Percentiles rank a stretch among this genome's conserved stretches.
Conservation (phyloP, 2,329 filamentous ascomycete genomes). For the Ilyonectria robusta region DNA sequence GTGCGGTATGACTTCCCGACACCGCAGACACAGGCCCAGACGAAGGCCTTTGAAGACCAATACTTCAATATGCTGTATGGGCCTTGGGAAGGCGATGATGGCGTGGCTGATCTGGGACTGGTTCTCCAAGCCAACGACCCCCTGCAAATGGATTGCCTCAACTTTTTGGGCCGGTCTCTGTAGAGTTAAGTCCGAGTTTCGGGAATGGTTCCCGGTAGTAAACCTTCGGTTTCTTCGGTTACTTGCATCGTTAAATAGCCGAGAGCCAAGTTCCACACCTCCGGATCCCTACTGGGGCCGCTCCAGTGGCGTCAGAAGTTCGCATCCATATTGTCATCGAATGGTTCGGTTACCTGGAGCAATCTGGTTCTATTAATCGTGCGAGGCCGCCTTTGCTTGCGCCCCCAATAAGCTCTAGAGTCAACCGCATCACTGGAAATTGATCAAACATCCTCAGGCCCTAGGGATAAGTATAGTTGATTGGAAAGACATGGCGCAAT, state of each 20-base stretch:
- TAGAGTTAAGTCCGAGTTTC: conserved; percentile 15
- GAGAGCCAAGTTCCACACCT: conserved; percentile 18
- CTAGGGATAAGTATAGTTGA: background rate
- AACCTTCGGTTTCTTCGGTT: conserved; percentile 30
- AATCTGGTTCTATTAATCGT: background rate
- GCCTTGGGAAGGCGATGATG: conserved; percentile 55
- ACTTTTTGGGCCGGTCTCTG: conserved; percentile 49
- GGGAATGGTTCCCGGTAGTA: background rate
- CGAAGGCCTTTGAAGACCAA: conserved; percentile 52
- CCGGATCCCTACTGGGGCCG: conserved; percentile 20
- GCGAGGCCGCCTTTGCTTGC: background rate
- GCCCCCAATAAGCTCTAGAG: background rate
- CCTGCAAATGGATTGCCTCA: conserved; percentile 48
- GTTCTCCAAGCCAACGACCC: conserved; percentile 52
- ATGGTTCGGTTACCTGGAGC: background rate
- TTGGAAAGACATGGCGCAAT: conserved; percentile 3
- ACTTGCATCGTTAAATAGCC: conserved; percentile 25
- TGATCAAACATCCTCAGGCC: background rate
- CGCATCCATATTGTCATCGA: background rate
- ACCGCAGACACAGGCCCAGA: conserved; percentile 37
- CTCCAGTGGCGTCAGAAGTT: conserved; percentile 3
- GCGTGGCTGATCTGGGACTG: conserved; percentile 51
- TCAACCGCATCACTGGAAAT: background rate
- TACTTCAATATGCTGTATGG: conserved; percentile 54
- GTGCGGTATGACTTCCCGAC: conserved; percentile 28